phyloP scores from a whole-genome alignment of 1,284 basidiomycete genomes.

The Coniferiporia sulphurascens region DNA sequence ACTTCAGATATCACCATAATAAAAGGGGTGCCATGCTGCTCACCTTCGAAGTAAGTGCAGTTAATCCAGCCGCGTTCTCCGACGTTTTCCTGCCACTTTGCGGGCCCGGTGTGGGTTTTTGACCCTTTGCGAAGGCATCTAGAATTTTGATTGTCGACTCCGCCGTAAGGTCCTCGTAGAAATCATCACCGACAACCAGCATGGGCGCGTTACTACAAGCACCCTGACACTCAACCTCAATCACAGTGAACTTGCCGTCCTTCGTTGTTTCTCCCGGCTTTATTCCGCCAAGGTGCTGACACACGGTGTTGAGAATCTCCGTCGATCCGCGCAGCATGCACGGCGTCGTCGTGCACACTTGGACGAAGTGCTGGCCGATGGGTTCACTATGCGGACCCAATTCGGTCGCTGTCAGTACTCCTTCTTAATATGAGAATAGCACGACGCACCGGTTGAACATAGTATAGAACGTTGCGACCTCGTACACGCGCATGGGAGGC shows the following conservation, averaged over 20 bases:
- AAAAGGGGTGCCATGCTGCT: slow-evolving; percentile 23
- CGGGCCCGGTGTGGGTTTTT: slow-evolving; percentile 89
- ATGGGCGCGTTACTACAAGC: slow-evolving; percentile 99
- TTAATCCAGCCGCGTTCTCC: slow-evolving; percentile 88
- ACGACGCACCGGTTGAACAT: slow-evolving; percentile 91
- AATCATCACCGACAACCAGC: slow-evolving; percentile 95
- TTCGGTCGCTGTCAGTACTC: neutral
- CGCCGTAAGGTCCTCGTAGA: slow-evolving; percentile 97
- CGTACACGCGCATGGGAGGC: slow-evolving; percentile 98
- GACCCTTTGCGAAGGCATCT: slow-evolving; percentile 79
- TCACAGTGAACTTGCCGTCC: slow-evolving; percentile 95
- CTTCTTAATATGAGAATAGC: neutral
- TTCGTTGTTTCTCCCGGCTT: slow-evolving; percentile 88
- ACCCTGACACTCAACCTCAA: slow-evolving; percentile 98
- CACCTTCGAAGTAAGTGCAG: slow-evolving; percentile 80
- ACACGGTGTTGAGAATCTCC: slow-evolving; percentile 84
- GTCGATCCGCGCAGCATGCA: slow-evolving; percentile 95
- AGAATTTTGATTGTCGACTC: slow-evolving; percentile 86
- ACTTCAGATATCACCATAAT: slow-evolving; percentile 3
- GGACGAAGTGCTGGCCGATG: slow-evolving; percentile 91
- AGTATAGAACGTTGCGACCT: slow-evolving; percentile 99
- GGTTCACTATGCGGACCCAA: slow-evolving; percentile 62
- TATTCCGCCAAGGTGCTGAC: slow-evolving; percentile 79
- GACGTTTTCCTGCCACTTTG: slow-evolving; percentile 83
- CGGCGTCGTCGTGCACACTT: slow-evolving; percentile 98